Evolutionary conservation across 345 rosid species (phyloP).

Genomic region (Cardamine occulta): DNA sequence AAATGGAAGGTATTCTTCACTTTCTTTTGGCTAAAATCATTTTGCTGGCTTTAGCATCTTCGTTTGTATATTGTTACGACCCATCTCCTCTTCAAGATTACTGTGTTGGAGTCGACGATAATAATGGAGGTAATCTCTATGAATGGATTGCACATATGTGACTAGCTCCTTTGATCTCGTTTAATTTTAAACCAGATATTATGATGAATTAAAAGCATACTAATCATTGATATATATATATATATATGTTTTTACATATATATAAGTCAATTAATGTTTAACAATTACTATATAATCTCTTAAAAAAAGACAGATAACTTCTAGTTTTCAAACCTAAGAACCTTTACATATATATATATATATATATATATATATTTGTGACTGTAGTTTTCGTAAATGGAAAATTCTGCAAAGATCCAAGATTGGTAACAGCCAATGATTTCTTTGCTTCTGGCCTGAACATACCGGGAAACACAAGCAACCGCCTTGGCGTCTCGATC

Average conservation of each 20-base stretch:
- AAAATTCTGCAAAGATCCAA: constrained; percentile 41
- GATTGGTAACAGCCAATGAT: constrained; percentile 22
- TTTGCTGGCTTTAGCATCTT: constrained; percentile 14
- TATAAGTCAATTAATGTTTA: no score
- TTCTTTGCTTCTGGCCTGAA: constrained; percentile 40
- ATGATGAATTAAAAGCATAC: no score
- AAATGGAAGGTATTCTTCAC: not conserved
- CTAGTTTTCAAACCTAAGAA: not conserved
- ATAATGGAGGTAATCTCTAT: constrained; percentile 16
- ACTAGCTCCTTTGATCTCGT: not conserved
- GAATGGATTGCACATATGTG: not conserved
- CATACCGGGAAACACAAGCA: constrained; percentile 20
- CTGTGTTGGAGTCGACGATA: constrained; percentile 12
- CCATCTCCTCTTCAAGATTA: constrained; percentile 29
- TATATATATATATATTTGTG: no score
- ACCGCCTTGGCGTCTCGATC: not conserved
- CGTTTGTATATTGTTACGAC: constrained; percentile 15
- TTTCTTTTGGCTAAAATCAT: constrained; percentile 1
- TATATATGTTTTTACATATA: no score
- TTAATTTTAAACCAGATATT: no score
- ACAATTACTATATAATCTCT: not conserved
- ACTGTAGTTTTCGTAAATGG: constrained; percentile 45
- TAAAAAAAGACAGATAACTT: no score
- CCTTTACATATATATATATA: no score
- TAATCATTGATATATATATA: no score